Conservation (phyloP, 106 monocot species). For the Dendrobium catenatum region DNA sequence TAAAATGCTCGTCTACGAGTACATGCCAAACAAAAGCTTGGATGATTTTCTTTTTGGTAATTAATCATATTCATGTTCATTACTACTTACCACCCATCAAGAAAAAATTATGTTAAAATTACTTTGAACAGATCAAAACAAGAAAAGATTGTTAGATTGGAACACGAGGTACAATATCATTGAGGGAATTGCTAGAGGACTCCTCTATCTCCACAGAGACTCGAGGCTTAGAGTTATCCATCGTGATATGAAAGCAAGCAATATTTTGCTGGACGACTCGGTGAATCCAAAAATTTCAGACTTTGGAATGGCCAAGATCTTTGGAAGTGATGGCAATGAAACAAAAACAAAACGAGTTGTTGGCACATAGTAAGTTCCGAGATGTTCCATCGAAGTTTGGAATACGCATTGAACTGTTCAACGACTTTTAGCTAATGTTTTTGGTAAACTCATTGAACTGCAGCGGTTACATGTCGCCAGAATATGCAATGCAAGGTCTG, state of each 20-base stretch:
- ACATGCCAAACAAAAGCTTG: slow-evolving; percentile 13
- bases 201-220: slow-evolving; percentile 9
- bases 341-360: background rate
- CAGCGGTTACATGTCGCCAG: slow-evolving; percentile 24
- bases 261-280: slow-evolving; percentile 6
- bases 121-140: background rate
- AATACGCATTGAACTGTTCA: background rate
- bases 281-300: slow-evolving; percentile 19
- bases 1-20: slow-evolving; percentile 9
- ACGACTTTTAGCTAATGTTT: too few relatives aligned
- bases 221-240: slow-evolving; percentile 9
- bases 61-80: background rate
- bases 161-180: slow-evolving; percentile 6
- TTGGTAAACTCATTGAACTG: background rate
- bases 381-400: background rate
- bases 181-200: slow-evolving; percentile 8
- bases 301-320: slow-evolving; percentile 14
- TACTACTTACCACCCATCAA: background rate
- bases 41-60: slow-evolving; percentile 10
- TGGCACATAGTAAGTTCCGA: slow-evolving; percentile 15
- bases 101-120: background rate
- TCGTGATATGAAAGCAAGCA: slow-evolving; percentile 12
- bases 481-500: slow-evolving; percentile 12
- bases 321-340: slow-evolving; percentile 8
- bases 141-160: background rate